phyloP scores from a whole-genome alignment of 495 filamentous ascomycete genomes.

The Astrothelium macrocarpum region DNA sequence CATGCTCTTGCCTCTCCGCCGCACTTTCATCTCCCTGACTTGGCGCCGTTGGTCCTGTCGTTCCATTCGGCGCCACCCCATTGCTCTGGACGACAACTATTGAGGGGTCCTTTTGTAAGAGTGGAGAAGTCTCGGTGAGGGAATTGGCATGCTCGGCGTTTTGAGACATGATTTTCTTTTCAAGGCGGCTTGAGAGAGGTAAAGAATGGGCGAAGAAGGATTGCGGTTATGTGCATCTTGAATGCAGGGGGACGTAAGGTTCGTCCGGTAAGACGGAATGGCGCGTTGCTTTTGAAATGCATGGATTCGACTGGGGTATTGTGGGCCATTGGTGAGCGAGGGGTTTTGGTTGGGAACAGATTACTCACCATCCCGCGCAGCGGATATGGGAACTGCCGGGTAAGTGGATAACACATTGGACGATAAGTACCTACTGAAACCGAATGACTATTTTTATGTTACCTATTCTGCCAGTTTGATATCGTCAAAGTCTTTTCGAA shows the following conservation, averaged over 20 bases:
- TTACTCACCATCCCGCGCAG: too few relatives aligned
- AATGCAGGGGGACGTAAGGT: background rate
- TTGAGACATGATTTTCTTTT: background rate
- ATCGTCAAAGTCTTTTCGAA: conserved; percentile 50
- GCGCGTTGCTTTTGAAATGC: background rate
- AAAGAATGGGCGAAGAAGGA: background rate
- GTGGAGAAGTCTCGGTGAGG: conserved; percentile 26
- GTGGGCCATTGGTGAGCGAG: too few relatives aligned
- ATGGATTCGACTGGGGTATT: too few relatives aligned
- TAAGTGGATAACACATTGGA: too few relatives aligned
- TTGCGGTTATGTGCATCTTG: background rate
- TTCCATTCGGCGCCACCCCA: conserved; percentile 15
- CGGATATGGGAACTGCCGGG: too few relatives aligned
- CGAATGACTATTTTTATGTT: background rate
- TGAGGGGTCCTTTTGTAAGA: conserved; percentile 14
- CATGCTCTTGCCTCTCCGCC: conserved; percentile 22
- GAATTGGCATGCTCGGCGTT: background rate
- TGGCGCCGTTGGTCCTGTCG: conserved; percentile 6
- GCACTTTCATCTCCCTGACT: conserved; percentile 18
- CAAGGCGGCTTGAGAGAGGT: background rate
- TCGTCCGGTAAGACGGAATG: background rate
- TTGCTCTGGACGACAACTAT: conserved; percentile 12
- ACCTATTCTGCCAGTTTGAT: conserved; percentile 21
- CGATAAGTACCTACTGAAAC: too few relatives aligned
- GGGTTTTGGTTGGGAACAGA: too few relatives aligned